Evolutionary conservation across 148 eudicot genomes (phyloP), one percentile per base, ranked within the genome.

Genomic region (Cornus florida): DNA sequence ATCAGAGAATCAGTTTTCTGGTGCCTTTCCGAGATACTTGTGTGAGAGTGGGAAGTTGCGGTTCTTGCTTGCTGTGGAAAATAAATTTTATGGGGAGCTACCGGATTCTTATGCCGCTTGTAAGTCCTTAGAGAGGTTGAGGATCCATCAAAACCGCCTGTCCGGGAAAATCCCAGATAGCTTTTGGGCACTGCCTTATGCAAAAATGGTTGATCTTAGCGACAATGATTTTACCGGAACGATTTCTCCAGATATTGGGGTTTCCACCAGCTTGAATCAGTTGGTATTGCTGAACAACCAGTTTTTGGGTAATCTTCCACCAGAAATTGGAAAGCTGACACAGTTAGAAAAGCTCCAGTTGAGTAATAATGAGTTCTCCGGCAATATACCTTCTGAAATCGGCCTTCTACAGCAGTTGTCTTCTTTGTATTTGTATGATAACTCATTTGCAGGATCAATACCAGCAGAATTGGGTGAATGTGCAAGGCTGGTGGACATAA

Each of bases 1-100:
- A 81, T 94, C 98, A 1, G 98, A 96, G 75, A 96, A 96, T 35
- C 72, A 85, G 38, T 96, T 96, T 72, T 81, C 93, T 0, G 99
- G 99, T n/a, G 78, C 77, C 0, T 91, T 96, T 59, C 99, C 99
- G 0, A 84, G 87, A 33, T 92, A 83, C 81, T 86, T 96, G 83
- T 96, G 99, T 79, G 82, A 85, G 57, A 79, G 80, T 73, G 79
- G 84, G 81, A 77, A 78, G 8, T 78, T 96, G 31, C 56, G 78
- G 82, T 81, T 31, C 24, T 82, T 96, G 90, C 95, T 96, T 72
- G 98, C 97, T 70, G 56, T 96, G 76, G 90, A 75, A 10, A 96
- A 96, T 76, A 65, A 86, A 7, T 94, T 96, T 77, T 90, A 90
- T 5, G 99, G 99, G n/a, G 88, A 81, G n/a, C 75, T 96, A 20